Base-by-base conservation (phyloP, 1,284 basidiomycete species). In the Boletus holoroseus region DNA sequence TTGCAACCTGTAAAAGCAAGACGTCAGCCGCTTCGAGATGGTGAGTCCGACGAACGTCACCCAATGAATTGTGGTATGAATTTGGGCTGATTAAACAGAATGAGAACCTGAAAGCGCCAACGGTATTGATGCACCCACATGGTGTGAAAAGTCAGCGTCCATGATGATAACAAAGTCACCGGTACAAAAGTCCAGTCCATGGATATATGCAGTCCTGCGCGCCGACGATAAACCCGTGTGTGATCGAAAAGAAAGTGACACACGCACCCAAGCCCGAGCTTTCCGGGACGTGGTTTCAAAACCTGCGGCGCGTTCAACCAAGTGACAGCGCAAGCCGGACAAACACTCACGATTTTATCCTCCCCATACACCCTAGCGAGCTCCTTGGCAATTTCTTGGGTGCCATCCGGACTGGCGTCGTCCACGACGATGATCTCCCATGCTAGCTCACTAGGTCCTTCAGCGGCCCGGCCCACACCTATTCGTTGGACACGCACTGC, bases 101-200 rank as follows among this genome's bases (percentile, higher is more conserved):
- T 66, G 32, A 64, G 50, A 36, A 39, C 11, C 5, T 3, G n/a
- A 24, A 31, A 7, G 24, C 24, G 3, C 22, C 36, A 9, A 24
- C 20, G 15, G 13, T 6, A 44, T 31, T 12, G 28, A 41, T 48
- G 12, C 40, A 70, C 85, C 47, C 69, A 92, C 91, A 64, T 95
- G 92, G 67, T 95, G 92, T 11, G 91, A 94, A 68, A 95, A 94
- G 71, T 95, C 92, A 45, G 92, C 92, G 63, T 95, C 92, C 92
- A 95, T 95, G 68, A 95, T 94, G 63, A 94, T 90, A 31, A 94
- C 90, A 72, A 93, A 95, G 69, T 91, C 89, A n/a, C 92, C 92
- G 0, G 86, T 84, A 63, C 85, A 88, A 66, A 86, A 91, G 61
- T 90, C 85, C 47, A 95, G 75, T 11, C 92, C 92, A 66, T 95